These are phyloP conservation scores for Cladorrhinum sp. DNA, from an alignment of 2,329 filamentous ascomycete genomes.

Conservation along the genomic window DNA sequence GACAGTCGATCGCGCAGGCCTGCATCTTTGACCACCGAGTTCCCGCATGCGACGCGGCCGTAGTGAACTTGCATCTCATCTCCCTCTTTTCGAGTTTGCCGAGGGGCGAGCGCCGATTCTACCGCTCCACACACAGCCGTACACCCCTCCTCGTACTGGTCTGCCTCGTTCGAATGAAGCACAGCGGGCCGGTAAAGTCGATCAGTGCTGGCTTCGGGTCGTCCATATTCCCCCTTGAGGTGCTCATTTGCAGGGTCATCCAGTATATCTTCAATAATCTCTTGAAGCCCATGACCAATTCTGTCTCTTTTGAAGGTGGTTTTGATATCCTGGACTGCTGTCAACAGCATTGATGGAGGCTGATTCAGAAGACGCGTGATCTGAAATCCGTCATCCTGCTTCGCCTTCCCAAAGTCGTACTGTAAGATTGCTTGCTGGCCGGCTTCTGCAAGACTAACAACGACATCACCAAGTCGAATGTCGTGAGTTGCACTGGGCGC, in stretches of 20 bases:
- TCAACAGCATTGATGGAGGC: conserved; percentile 3
- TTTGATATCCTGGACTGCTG: conserved; percentile 10
- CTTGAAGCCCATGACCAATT: background rate
- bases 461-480: conserved; percentile 36
- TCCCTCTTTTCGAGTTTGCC: conserved; percentile 11
- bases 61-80: conserved; percentile 21
- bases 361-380: conserved; percentile 3
- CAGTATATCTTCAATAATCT: background rate
- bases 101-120: background rate
- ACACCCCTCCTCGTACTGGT: background rate
- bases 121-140: background rate
- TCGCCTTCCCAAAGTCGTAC: conserved; percentile 31
- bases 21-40: background rate
- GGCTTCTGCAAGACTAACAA: conserved; percentile 27
- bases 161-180: background rate
- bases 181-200: too few relatives aligned
- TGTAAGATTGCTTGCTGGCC: conserved; percentile 29
- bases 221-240: background rate
- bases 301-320: background rate
- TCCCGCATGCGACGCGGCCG: background rate
- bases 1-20: background rate
- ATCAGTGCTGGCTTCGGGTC: too few relatives aligned
- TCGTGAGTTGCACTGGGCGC: conserved; percentile 36
- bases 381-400: conserved; percentile 20
- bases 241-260: background rate